Percentiles rank a stretch among this genome's conserved stretches.
Evolutionary conservation across 2,329 filamentous ascomycete genomes (phyloP).

Genomic region (Dryadomyces quercivorus): DNA sequence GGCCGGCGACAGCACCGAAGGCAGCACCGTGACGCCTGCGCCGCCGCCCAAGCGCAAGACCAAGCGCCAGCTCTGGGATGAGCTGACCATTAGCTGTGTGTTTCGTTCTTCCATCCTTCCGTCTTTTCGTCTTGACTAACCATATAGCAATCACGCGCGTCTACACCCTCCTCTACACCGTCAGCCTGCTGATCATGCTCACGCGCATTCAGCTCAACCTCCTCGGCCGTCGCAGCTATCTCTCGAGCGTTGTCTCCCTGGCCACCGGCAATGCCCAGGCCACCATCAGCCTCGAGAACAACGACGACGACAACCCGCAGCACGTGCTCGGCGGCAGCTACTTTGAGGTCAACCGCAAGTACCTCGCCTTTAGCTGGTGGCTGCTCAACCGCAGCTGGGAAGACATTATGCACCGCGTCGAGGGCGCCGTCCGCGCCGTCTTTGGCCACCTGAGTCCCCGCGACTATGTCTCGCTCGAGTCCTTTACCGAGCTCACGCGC

Average conservation of each 20-base stretch:
- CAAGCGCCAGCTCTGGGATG: constrained; percentile 93
- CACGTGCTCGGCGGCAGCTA: constrained; percentile 73
- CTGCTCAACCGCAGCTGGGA: constrained; percentile 83
- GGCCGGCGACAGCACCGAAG: constrained; percentile 15
- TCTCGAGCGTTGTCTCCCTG: constrained; percentile 87
- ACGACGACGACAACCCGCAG: constrained; percentile 77
- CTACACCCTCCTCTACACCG: constrained; percentile 84
- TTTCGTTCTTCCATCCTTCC: constrained; percentile 10
- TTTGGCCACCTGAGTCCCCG: constrained; percentile 83
- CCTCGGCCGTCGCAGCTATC: constrained; percentile 85
- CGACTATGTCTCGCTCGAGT: constrained; percentile 73
- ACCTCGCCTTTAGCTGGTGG: constrained; percentile 98
- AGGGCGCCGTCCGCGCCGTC: constrained; percentile 74
- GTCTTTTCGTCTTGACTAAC: not conserved
- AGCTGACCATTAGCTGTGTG: constrained; percentile 89
- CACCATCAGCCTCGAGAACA: constrained; percentile 81
- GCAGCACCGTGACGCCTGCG: constrained; percentile 3
- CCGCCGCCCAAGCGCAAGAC: constrained; percentile 40
- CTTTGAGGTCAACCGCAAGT: constrained; percentile 90
- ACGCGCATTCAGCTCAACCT: constrained; percentile 96
- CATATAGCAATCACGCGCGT: constrained; percentile 69
- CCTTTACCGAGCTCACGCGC: constrained; percentile 66
- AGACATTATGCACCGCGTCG: constrained; percentile 68
- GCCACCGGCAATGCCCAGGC: constrained; percentile 63
- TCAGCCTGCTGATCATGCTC: constrained; percentile 78